A percentile compares a stretch with the other conserved stretches of the same genome.
Conservation (phyloP, 1,139 yeast species). For the Candida frijolesensis region DNA sequence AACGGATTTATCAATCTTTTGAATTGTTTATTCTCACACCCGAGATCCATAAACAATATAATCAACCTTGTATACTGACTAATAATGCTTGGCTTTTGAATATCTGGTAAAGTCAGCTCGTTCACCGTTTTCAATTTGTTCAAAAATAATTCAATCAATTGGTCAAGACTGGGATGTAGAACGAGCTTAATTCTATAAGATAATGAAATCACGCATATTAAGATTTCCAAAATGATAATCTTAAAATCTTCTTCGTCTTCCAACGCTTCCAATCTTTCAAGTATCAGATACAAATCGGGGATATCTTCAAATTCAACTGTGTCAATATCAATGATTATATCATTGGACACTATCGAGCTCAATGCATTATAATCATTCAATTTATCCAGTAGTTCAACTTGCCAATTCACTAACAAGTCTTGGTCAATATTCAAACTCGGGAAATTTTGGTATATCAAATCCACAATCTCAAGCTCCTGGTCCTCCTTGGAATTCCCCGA, state of each 20-base stretch:
- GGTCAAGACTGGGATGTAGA: slow-evolving; percentile 14
- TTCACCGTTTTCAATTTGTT: background rate
- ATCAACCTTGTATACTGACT: slow-evolving; percentile 28
- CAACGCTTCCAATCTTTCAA: slow-evolving; percentile 20
- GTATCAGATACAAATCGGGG: background rate
- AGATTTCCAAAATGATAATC: slow-evolving; percentile 31
- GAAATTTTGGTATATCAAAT: slow-evolving; percentile 26
- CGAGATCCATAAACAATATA: slow-evolving; percentile 35
- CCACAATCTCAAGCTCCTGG: slow-evolving; percentile 15
- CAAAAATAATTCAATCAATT: slow-evolving; percentile 19
- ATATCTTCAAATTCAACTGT: background rate
- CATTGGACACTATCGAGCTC: slow-evolving; percentile 24
- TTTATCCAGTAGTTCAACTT: slow-evolving; percentile 34
- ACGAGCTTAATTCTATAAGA: slow-evolving; percentile 29
- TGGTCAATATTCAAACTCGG: slow-evolving; percentile 30
- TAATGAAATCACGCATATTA: slow-evolving; percentile 21
- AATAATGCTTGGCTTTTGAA: slow-evolving; percentile 17
- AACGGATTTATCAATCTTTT: slow-evolving; percentile 23
- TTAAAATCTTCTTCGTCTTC: slow-evolving; percentile 34
- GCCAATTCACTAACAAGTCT: slow-evolving; percentile 38
- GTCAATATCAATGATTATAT: slow-evolving; percentile 11
- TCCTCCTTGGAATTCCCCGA: slow-evolving; percentile 10
- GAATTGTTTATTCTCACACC: slow-evolving; percentile 31
- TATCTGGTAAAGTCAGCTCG: slow-evolving; percentile 2
- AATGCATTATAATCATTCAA: slow-evolving; percentile 22